Percentiles rank a stretch among this genome's conserved stretches.
Evolutionary conservation across 495 filamentous ascomycete species (phyloP).

Genomic region (Penicillium waksmanii): DNA sequence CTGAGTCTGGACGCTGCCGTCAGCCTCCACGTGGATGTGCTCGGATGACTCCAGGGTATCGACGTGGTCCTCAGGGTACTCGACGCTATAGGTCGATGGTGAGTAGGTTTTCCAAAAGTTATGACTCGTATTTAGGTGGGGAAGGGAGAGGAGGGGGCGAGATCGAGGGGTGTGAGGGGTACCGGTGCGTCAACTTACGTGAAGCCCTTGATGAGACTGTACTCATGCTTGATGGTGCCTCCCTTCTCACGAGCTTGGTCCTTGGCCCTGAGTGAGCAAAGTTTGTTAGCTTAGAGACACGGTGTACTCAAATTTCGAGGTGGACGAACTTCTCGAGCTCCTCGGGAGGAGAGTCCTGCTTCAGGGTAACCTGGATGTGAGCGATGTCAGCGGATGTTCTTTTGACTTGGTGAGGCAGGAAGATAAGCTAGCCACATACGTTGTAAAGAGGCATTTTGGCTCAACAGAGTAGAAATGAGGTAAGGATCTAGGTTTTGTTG

Average conservation of each 20-base stretch:
- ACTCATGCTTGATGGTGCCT: slow-evolving; percentile 81
- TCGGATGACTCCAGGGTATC: slow-evolving; percentile 63
- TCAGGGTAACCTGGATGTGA: slow-evolving; percentile 72
- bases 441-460: slow-evolving; percentile 72
- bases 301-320: neutral
- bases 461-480: neutral
- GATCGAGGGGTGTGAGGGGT: neutral
- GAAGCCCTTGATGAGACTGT: slow-evolving; percentile 86
- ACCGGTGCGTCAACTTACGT: slow-evolving; percentile 59
- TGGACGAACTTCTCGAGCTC: slow-evolving; percentile 64
- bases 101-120: neutral
- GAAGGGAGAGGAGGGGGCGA: neutral
- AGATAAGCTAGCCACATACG: slow-evolving; percentile 45
- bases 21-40: slow-evolving; percentile 76
- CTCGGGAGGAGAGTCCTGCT: slow-evolving; percentile 60
- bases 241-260: slow-evolving; percentile 67
- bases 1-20: slow-evolving; percentile 73
- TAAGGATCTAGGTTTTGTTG: neutral
- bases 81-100: slow-evolving; percentile 58
- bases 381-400: slow-evolving; percentile 19
- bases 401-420: neutral
- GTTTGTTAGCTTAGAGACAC: slow-evolving; percentile 11
- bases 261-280: slow-evolving; percentile 64
- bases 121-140: neutral
- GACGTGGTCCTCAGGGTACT: slow-evolving; percentile 69